Evolutionary conservation across 768 basidiomycete genomes (phyloP), one percentile per base, ranked within the genome.

Genomic region (Mycena belliarum): DNA sequence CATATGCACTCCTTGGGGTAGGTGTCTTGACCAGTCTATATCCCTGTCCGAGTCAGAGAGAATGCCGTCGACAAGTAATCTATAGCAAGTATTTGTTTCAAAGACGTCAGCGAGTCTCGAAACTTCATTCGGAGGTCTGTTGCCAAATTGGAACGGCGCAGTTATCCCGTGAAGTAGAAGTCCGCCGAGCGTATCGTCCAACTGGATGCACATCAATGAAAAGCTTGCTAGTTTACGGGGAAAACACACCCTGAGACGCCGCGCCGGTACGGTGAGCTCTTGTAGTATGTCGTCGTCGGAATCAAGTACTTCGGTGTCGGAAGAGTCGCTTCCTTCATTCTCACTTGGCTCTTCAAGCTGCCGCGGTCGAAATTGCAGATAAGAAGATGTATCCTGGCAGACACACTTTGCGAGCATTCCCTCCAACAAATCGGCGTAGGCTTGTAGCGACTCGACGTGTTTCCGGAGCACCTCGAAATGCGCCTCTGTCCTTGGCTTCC

Each of bases 381-480:
- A 35, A 24, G 51, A 33, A 32, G 60, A 48, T 9, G 43, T 41
- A 47, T 63, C 57, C 32, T 63, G 61, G 28, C 61, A 63, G 3
- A 45, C 53, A 24, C 61, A 63, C 16, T 56, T 59, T 2, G 52
- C 52, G 1, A 63, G 41, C 15, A 42, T 46, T 14, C 28, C 33
- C 25, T 63, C 57, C 16, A 62, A 57, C 20, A 43, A 25, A 20
- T 53, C 47, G 8, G 38, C 32, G 21, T 60, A 54, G 8, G 46
- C 60, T 26, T 65, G 57, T 9, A 63, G 47, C 2, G 57, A 37
- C 28, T 59, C 55, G 7, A 16, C 23, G 18, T 53, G 60, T 35
- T 54, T 59, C 20, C 60, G 49, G 10, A 65, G 49, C 3, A 57
- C 57, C 32, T 62, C 64, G 20, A 65, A 65, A 42, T 65, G 58